phyloP scores from a whole-genome alignment of 345 rosid genomes.

The Gossypium herbaceum region DNA sequence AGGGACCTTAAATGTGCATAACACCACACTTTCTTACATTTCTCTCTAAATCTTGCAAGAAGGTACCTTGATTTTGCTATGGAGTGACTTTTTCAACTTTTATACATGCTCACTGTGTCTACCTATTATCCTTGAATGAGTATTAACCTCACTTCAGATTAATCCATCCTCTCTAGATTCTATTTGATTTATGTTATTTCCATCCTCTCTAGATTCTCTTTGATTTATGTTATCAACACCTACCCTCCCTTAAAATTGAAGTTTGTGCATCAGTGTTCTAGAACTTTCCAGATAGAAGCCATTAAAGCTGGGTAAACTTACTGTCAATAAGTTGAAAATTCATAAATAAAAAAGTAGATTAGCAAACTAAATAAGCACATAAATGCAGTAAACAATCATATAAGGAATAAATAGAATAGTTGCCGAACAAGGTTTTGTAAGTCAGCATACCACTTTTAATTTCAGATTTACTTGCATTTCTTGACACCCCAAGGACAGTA shows the following conservation, averaged over 20 bases:
- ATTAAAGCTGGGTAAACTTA: not conserved
- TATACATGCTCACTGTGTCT: not conserved
- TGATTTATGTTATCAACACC: not conserved
- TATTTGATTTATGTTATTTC: not conserved
- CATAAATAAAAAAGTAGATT: not conserved
- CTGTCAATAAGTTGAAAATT: not conserved
- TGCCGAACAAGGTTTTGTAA: not conserved
- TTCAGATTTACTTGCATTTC: constrained; percentile 84
- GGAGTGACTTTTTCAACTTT: not conserved
- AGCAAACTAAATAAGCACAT: not conserved
- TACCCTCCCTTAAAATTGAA: constrained; percentile 9
- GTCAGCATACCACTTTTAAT: constrained; percentile 76
- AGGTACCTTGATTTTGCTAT: too few species aligned
- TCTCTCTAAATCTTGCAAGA: too few species aligned
- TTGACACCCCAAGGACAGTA: constrained; percentile 91
- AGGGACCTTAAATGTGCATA: not conserved
- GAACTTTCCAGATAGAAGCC: not conserved
- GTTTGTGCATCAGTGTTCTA: not conserved
- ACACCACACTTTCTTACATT: not conserved
- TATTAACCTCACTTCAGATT: not conserved
- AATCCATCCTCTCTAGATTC: not conserved
- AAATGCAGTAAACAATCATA: not conserved
- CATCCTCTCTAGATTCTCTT: not conserved
- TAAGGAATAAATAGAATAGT: constrained; percentile 1
- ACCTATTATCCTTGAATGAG: not conserved